Evolutionary conservation across 306 rosid genomes (phyloP).

Genomic region (Rubus parviflorus): DNA sequence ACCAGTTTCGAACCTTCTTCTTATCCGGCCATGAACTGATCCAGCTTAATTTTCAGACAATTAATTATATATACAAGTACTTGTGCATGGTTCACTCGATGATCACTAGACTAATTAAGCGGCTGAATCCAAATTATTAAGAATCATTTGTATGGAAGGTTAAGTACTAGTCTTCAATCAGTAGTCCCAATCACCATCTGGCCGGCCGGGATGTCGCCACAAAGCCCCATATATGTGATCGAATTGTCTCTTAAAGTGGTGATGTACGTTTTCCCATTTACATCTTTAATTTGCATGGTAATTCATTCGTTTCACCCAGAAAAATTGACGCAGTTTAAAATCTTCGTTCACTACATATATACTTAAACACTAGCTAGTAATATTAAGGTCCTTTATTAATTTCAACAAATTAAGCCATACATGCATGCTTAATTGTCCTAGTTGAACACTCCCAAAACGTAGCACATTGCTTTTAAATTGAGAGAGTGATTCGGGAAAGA

Average conservation of each 20-base stretch:
- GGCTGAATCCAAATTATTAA: not conserved
- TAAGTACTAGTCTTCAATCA: not conserved
- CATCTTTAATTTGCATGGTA: not conserved
- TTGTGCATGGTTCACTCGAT: not conserved
- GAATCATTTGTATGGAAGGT: not conserved
- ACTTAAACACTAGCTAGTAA: not conserved
- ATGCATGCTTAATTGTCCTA: not conserved
- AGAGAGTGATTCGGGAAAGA: not conserved
- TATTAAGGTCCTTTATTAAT: not conserved
- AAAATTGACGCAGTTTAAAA: not conserved
- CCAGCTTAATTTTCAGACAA: not conserved
- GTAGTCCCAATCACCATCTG: not conserved
- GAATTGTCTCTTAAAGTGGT: conserved; percentile 2
- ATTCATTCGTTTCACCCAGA: not conserved
- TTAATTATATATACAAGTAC: not conserved
- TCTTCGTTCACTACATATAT: not conserved
- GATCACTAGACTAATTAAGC: not conserved
- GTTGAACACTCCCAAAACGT: not conserved
- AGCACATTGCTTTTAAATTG: not conserved
- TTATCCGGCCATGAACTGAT: not conserved
- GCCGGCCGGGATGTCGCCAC: not conserved
- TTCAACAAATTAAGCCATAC: not conserved
- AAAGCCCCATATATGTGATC: not conserved
- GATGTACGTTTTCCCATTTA: not conserved
- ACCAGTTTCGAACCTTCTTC: not conserved